Percentiles rank a stretch among this genome's conserved stretches.
Evolutionary conservation across 345 rosid genomes (phyloP).

Genomic region (Gossypium mustelinum): DNA sequence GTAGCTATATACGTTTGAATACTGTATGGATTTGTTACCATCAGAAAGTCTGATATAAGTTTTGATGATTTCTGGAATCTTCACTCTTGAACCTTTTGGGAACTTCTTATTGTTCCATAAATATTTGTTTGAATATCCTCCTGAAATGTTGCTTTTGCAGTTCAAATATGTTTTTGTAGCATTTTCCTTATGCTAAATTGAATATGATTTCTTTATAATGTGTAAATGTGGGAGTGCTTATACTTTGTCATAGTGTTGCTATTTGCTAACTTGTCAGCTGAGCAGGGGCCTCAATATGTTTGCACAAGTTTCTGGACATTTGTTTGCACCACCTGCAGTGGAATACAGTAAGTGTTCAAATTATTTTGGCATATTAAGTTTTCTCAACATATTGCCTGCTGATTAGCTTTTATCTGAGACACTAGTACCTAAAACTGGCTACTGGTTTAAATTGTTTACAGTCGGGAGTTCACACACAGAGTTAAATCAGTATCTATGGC

Average conservation of each 20-base stretch:
- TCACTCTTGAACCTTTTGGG: neutral
- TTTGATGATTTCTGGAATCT: neutral
- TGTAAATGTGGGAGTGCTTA: constrained; percentile 2
- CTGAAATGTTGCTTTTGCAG: neutral
- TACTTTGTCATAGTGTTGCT: neutral
- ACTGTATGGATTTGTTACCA: neutral
- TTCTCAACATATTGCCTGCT: neutral
- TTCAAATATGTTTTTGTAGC: neutral
- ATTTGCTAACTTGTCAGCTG: constrained; percentile 22
- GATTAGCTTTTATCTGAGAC: constrained; percentile 12
- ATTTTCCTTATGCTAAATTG: constrained; percentile 1
- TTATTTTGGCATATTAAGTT: neutral
- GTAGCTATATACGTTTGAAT: neutral
- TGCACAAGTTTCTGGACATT: constrained; percentile 96
- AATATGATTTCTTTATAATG: neutral
- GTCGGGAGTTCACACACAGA: constrained; percentile 95
- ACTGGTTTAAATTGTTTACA: constrained; percentile 27
- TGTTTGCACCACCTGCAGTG: constrained; percentile 94
- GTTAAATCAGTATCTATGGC: constrained; percentile 97
- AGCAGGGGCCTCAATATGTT: constrained; percentile 98
- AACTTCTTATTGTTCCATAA: neutral
- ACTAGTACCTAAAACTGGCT: constrained; percentile 2
- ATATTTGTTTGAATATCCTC: neutral
- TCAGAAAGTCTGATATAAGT: neutral
- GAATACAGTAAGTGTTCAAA: constrained; percentile 75